Evolutionary conservation across 2,329 filamentous ascomycete species (phyloP), one percentile per base, ranked within the genome.

Genomic region (Xylaria sp.): DNA sequence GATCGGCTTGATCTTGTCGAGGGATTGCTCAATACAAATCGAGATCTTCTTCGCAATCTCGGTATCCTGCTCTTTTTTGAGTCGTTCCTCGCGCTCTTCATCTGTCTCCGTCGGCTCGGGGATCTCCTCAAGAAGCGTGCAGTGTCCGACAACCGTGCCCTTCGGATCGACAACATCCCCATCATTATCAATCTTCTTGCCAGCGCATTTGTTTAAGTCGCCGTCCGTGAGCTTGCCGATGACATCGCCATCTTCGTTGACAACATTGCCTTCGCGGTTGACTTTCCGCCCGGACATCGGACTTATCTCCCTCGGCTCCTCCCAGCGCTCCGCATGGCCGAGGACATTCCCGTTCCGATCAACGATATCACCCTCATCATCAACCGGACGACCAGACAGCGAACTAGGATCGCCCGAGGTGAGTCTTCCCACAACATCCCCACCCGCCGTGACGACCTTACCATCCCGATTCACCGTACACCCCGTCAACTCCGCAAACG

Each of bases 1-100:
- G 70, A 96, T 86, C 8, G 92, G 92, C 66, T 89, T 86, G 71
- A 96, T 84, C 72, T 87, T 89, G 70, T 96, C 91, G 5, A 96
- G 81, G 11, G 90, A 90, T 73, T 92, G 85, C 70, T 88, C 83
- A 66, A 95, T 84, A 68, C 89, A 88, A 59, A 75, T 78, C 10
- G 82, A 79, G 79, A 96, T 92, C 76, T 90, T 88, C 63, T 83
- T 80, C 1, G 92, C 92, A 44, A 96, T 82, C 76, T 95, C 85
- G 65, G 80, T 81, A 72, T 96, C 91, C 63, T 87, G 80, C 72
- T 84, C 85, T 5, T 80, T 78, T 67, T 83, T 75, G 63, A 83
- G 78, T 11, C 80, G 78, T 65, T 80, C 78, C 63, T 82, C 79
- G 65, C 83, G 80, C 54, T 83, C 80, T 70, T 88, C 80, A 47